Base-by-base conservation (phyloP, 2,329 filamentous ascomycete genomes). In the Fusarium sp. region DNA sequence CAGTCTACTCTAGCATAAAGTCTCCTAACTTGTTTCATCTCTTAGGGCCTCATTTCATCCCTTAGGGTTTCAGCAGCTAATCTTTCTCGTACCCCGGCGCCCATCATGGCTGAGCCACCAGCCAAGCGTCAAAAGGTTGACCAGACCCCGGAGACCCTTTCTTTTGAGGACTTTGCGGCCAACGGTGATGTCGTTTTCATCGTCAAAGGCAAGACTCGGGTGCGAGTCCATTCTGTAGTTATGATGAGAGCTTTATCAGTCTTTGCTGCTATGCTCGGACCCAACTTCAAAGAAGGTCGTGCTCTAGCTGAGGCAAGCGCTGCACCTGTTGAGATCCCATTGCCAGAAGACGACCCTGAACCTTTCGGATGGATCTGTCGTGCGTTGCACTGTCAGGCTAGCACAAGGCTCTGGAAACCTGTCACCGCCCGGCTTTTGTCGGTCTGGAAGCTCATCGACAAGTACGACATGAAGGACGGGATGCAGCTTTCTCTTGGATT, bases 261-360 rank as follows among this genome's bases (percentile, higher is more conserved):
- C 1, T 63, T 68, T 23, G 18, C 14, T 6, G 9, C 10, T 2
- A 68, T 68, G 63, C 28, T 68, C 4, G 30, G 28, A 2, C 41
- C 49, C 1, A 46, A 25, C 2, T 68, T 68, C 43, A 43, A 30
- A 11, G 63, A 68, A 16, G 65, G 65, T 3, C 41, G 20, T 4
- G 37, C 41, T 10, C 16, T 43, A 12, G 51, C 30, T 0, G 12
- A 18, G 2, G 7, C 62, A 20, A 13, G 18, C 1, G 5, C 13
- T 2, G 1, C 5, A 7, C 42, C 30, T 3, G 16, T 23, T 2
- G 37, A 58, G 5, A 63, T 67, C 6, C 0, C 30, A n/a, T 25
- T 67, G 1, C 63, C 65, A 4, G 43, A 50, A 16, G 63, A 68
- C 18, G 30, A 50, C 5, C 11, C 27, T 7, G n/a, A 40, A 3